Evolutionary conservation across 2,329 filamentous ascomycete genomes (phyloP).

Genomic region (Camillea tinctor): DNA sequence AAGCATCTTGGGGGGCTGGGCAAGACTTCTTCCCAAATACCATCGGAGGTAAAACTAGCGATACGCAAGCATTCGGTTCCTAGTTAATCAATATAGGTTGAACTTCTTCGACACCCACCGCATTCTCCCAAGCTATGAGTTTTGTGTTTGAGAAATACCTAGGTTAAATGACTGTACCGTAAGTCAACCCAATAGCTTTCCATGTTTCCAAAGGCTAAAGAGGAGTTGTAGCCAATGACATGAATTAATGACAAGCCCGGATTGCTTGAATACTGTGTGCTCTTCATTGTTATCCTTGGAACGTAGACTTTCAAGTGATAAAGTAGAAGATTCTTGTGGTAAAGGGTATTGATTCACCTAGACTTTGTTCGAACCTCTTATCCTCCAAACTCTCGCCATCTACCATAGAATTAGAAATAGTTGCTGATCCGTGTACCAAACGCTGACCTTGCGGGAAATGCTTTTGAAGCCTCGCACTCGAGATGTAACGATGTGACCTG

Average conservation of each 20-base stretch:
- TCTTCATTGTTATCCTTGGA: background rate
- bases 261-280: background rate
- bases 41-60: background rate
- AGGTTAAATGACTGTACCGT: too few relatives aligned
- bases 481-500: background rate
- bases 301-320: background rate
- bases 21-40: background rate
- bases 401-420: background rate
- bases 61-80: background rate
- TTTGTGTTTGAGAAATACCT: too few relatives aligned
- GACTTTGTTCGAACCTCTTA: background rate
- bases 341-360: constrained; percentile 4
- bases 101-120: background rate
- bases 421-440: background rate
- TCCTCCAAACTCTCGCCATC: background rate
- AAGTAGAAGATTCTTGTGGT: background rate
- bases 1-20: background rate
- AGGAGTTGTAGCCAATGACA: background rate
- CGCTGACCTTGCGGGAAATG: background rate
- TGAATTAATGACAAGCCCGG: background rate
- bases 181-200: too few relatives aligned
- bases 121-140: background rate
- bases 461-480: background rate
- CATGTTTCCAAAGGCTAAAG: background rate
- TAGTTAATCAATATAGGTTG: background rate